phyloP scores from a whole-genome alignment of 177 flowering plant species.

The Vitis hybrid region DNA sequence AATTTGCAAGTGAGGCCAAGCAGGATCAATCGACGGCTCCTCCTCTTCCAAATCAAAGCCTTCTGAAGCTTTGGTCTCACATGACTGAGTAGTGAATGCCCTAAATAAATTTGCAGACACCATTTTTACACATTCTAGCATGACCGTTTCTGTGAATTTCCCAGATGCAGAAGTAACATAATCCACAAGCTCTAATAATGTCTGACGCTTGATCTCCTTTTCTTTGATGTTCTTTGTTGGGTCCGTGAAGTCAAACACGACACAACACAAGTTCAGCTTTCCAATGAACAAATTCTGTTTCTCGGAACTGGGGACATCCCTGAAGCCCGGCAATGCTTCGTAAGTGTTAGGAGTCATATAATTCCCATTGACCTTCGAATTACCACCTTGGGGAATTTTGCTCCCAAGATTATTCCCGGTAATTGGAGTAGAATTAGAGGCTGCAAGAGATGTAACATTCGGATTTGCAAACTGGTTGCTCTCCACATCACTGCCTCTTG shows the following conservation, averaged over 20 bases:
- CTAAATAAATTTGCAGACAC: slow-evolving; percentile 33
- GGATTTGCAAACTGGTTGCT: slow-evolving; percentile 20
- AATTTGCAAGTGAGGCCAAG: slow-evolving; percentile 38
- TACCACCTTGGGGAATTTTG: slow-evolving; percentile 4
- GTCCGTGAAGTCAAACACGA: slow-evolving; percentile 34
- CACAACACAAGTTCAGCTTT: slow-evolving; percentile 33
- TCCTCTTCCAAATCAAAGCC: slow-evolving; percentile 39
- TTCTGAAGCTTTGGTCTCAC: slow-evolving; percentile 27
- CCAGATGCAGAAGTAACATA: slow-evolving; percentile 33
- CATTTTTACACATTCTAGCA: slow-evolving; percentile 32
- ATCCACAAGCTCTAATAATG: slow-evolving; percentile 34
- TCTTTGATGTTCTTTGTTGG: slow-evolving; percentile 36
- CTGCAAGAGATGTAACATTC: slow-evolving; percentile 7
- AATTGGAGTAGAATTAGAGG: slow-evolving; percentile 13
- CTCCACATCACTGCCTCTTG: slow-evolving; percentile 22
- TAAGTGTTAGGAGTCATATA: slow-evolving; percentile 9
- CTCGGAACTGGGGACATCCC: slow-evolving; percentile 33
- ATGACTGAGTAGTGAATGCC: slow-evolving; percentile 26
- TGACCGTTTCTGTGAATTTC: slow-evolving; percentile 24
- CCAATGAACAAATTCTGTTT: slow-evolving; percentile 35
- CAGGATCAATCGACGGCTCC: slow-evolving; percentile 34
- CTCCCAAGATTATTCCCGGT: slow-evolving; percentile 7
- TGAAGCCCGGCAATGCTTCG: slow-evolving; percentile 39
- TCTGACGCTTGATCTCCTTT: slow-evolving; percentile 42
- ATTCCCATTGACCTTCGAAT: slow-evolving; percentile 22